Conservation (phyloP, 208 protist genomes). For the Naegleria lovaniensis region DNA sequence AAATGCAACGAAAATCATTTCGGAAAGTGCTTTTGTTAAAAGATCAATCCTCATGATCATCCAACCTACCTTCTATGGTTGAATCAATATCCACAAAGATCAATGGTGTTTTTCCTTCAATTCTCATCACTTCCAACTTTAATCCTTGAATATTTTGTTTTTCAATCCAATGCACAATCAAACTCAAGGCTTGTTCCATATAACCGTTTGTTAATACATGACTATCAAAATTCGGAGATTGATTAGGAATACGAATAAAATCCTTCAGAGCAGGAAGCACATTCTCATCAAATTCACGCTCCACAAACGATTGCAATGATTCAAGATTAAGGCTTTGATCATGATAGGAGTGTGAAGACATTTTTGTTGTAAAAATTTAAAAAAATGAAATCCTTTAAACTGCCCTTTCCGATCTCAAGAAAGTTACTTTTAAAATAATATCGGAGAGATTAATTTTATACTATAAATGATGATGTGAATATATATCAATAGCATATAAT, state of each 20-base stretch:
- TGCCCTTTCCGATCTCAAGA: too few relatives aligned
- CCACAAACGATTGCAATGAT: too few relatives aligned
- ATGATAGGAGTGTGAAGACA: too few relatives aligned
- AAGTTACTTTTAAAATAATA: too few relatives aligned
- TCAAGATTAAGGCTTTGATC: too few relatives aligned
- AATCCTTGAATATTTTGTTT: constrained; percentile 61
- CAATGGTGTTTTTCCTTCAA: constrained; percentile 67
- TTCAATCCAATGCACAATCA: constrained; percentile 74
- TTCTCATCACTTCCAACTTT: constrained; percentile 62
- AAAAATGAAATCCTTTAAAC: too few relatives aligned
- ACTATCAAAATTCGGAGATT: constrained; percentile 78
- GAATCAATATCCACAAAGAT: constrained; percentile 67
- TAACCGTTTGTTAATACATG: constrained; percentile 75
- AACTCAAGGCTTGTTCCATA: constrained; percentile 67
- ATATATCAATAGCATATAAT: too few relatives aligned
- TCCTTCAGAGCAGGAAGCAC: background rate
- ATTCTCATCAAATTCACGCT: background rate
- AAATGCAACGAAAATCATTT: background rate
- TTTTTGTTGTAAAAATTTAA: too few relatives aligned
- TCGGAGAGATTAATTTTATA: too few relatives aligned
- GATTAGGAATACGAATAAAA: constrained; percentile 65
- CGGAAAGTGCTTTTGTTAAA: background rate
- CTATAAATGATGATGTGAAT: too few relatives aligned
- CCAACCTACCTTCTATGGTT: constrained; percentile 30
- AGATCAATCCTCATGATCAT: background rate